Base-by-base conservation (phyloP, 1,284 basidiomycete genomes). In the Irpex lacteus region DNA sequence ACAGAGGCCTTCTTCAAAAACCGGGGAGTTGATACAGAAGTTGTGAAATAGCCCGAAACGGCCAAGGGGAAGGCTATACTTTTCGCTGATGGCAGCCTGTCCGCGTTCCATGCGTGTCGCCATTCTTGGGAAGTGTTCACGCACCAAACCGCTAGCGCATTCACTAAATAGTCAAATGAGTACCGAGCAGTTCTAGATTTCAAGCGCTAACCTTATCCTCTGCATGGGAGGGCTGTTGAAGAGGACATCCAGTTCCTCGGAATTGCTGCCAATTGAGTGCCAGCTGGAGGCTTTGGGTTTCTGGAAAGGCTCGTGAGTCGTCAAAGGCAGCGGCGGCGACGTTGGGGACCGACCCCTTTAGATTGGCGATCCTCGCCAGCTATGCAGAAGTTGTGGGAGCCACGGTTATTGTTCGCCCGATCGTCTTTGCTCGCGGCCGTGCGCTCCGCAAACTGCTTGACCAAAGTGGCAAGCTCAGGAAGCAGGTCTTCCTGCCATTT, bases 21-120 rank as follows among this genome's bases (percentile, higher is more conserved):
- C 40, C 6, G 60, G 53, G 8, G 60, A 50, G 37, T 61, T 61
- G n/a, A 61, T 56, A 36, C 60, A 55, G 19, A 61, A 53, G 32
- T 61, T 61, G 9, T 19, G 55, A 26, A 61, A 64, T n/a, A 60
- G 40, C 36, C 59, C 50, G 34, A 64, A 62, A 18, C 9, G 40
- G 40, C 40, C n/a, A n/a, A 11, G 11, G 9, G 40, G 40, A 44
- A 44, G 9, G n/a, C n/a, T 44, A n/a, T 44, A 44, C n/a, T 44
- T 44, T 44, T 44, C 11, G 9, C n/a, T 9, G 40, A 44, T 3
- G 40, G n/a, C 40, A 9, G 9, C n/a, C 9, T 44, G 40, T n/a
- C 11, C 40, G 9, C n/a, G 9, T n/a, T 44, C 40, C 40, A 44
- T 44, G 40, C 40, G 40, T n/a, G n/a, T 11, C 40, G 40, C 40